Conservation (phyloP, 164 flowering plant species). For the Vitis rotundifolia region DNA sequence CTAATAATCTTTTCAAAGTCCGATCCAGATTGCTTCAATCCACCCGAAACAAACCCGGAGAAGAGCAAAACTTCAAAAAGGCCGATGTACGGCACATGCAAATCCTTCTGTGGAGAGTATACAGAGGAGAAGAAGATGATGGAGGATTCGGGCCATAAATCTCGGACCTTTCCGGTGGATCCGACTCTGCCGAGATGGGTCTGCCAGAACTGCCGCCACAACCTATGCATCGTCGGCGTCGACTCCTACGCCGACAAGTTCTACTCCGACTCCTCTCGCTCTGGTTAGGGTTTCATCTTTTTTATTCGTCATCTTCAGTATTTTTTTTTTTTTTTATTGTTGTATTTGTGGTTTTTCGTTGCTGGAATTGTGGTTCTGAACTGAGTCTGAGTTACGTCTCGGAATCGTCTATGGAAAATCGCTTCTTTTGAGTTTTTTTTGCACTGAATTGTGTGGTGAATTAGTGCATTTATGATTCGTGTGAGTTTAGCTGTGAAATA, state of each 20-base stretch:
- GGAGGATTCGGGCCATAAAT: slow-evolving; percentile 25
- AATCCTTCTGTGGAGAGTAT: neutral
- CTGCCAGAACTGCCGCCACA: slow-evolving; percentile 87
- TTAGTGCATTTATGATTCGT: too few species aligned
- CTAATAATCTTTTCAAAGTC: too few species aligned
- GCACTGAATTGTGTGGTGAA: too few species aligned
- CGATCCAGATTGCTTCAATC: too few species aligned
- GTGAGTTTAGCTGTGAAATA: too few species aligned
- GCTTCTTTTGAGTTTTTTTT: too few species aligned
- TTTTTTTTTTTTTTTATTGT: neutral
- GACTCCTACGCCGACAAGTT: slow-evolving; percentile 88
- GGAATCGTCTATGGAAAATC: too few species aligned
- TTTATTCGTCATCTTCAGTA: neutral
- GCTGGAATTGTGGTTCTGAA: neutral
- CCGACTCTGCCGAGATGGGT: slow-evolving; percentile 83
- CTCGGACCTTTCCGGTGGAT: slow-evolving; percentile 63
- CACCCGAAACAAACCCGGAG: neutral
- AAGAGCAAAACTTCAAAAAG: neutral
- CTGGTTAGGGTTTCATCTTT: slow-evolving; percentile 43
- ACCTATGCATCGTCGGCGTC: slow-evolving; percentile 78
- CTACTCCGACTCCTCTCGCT: slow-evolving; percentile 59
- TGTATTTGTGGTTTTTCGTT: neutral
- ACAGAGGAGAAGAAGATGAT: slow-evolving; percentile 15
- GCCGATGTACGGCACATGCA: too few species aligned
- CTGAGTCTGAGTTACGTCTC: too few species aligned